These are phyloP conservation scores for Cryphonectria japonica DNA, from an alignment of 2,329 filamentous ascomycete species.

Conservation along the genomic window DNA sequence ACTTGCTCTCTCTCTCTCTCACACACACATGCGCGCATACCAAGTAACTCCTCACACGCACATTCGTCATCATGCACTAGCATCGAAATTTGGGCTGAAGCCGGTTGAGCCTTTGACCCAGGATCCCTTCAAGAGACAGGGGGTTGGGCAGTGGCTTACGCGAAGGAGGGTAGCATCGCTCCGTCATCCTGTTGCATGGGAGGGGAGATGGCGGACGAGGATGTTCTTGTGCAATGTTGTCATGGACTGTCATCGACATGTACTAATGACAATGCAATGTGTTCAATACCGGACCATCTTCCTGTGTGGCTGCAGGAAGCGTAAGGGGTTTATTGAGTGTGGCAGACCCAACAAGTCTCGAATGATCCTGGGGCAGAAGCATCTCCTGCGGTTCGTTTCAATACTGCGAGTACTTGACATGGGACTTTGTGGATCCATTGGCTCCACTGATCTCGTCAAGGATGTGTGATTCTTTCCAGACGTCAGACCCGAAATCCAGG, in stretches of 20 bases:
- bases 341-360: neutral
- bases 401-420: neutral
- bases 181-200: slow-evolving; percentile 10
- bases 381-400: no score
- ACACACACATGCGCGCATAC: neutral
- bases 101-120: neutral
- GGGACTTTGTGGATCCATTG: neutral
- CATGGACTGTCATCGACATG: neutral
- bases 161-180: slow-evolving; percentile 18
- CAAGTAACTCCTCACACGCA: neutral
- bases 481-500: neutral
- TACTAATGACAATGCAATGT: neutral
- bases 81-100: slow-evolving; percentile 17
- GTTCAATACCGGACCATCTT: no score
- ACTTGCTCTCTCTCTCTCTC: no score
- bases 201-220: neutral
- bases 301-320: no score
- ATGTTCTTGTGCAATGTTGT: neutral
- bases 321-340: neutral
- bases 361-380: neutral
- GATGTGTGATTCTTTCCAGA: neutral
- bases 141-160: neutral
- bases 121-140: slow-evolving; percentile 1
- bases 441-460: neutral
- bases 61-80: slow-evolving; percentile 28